phyloP scores from a whole-genome alignment of 768 basidiomycete genomes.

The Leccinum imitatum region DNA sequence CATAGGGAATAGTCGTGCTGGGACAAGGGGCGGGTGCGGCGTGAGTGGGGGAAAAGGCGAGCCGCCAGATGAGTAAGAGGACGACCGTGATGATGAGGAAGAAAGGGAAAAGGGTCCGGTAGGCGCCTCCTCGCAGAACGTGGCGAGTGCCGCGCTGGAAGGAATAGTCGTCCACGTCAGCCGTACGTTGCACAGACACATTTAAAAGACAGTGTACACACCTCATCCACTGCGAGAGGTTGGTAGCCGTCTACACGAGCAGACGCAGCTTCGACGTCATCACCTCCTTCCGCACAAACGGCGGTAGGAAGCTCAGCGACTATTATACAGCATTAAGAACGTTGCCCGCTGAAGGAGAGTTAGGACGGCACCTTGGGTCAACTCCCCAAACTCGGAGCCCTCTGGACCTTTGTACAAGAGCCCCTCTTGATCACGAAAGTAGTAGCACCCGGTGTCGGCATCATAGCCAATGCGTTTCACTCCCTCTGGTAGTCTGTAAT shows the following conservation, averaged over 20 bases:
- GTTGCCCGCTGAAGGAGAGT: background rate
- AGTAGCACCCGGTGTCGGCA: conserved; percentile 64
- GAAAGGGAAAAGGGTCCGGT: conserved; percentile 67
- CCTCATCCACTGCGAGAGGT: conserved; percentile 51
- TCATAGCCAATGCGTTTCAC: conserved; percentile 74
- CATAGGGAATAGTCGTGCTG: conserved; percentile 42
- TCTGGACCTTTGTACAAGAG: conserved; percentile 54
- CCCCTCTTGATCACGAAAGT: conserved; percentile 58
- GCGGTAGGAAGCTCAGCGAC: conserved; percentile 33
- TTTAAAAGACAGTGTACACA: conserved; percentile 22
- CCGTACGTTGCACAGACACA: background rate
- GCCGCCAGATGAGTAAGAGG: conserved; percentile 63
- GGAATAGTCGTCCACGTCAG: conserved; percentile 22
- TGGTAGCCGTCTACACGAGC: conserved; percentile 57
- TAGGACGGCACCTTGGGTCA: conserved; percentile 38
- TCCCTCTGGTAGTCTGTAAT: conserved; percentile 52
- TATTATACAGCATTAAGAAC: conserved; percentile 8
- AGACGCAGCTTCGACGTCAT: conserved; percentile 57
- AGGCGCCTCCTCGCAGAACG: conserved; percentile 42
- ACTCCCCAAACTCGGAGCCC: conserved; percentile 60
- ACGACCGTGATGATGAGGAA: conserved; percentile 66
- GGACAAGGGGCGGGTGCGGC: conserved; percentile 28
- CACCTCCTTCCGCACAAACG: conserved; percentile 28
- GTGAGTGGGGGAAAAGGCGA: conserved; percentile 42
- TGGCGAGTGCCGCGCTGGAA: conserved; percentile 28